phyloP scores from a whole-genome alignment of 2,329 filamentous ascomycete species.

The Fusarium multiceps region DNA sequence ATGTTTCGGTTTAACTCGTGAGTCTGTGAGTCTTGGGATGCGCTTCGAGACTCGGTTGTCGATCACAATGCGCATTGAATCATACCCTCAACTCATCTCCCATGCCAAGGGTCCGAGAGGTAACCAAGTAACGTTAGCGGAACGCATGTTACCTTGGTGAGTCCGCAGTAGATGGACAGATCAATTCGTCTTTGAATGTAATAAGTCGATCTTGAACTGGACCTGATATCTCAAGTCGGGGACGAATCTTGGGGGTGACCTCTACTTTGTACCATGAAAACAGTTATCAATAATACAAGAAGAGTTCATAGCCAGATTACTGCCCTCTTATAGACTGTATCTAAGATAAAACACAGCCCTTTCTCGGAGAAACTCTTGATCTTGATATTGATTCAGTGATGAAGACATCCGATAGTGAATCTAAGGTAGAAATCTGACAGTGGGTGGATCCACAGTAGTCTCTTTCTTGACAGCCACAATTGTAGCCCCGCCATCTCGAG shows the following conservation, averaged over 20 bases:
- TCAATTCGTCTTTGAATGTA: not conserved
- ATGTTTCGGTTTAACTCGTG: not conserved
- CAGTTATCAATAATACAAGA: not conserved
- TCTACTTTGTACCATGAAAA: not conserved
- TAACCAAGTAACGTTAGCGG: not conserved
- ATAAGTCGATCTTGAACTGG: not conserved
- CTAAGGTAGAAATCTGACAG: not conserved
- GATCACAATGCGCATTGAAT: slow-evolving; percentile 32
- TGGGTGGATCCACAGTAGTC: not conserved
- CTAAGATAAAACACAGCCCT: not conserved
- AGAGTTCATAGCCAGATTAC: not conserved
- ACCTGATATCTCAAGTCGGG: not conserved
- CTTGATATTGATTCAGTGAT: not conserved
- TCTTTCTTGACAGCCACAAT: not conserved
- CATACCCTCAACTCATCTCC: not conserved
- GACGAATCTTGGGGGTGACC: not conserved
- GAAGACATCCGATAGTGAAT: not conserved
- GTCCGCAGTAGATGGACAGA: not conserved
- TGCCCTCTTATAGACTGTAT: not conserved
- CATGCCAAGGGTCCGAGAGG: not conserved
- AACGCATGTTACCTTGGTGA: not conserved
- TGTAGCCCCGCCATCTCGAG: not conserved
- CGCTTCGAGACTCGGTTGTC: slow-evolving; percentile 10
- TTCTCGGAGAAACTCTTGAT: not conserved
- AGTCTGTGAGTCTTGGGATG: not conserved